Base-by-base conservation (phyloP, 805 yeast species). In the Saccharomycopsis selenospora region DNA sequence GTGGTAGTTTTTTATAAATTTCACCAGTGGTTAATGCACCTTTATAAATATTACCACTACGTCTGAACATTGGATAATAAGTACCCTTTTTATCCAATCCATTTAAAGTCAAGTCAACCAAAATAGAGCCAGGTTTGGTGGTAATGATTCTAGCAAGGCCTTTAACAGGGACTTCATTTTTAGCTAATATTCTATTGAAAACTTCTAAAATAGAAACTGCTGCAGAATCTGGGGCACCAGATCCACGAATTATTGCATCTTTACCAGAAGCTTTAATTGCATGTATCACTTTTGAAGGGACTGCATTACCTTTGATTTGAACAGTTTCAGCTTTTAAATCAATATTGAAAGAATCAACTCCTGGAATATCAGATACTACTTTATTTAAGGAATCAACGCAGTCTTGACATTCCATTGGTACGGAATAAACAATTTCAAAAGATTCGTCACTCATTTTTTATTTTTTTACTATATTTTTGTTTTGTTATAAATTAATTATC, bases 211-310 rank as follows among this genome's bases (percentile, higher is more conserved):
- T 90, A 55, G 93, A 80, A 27, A 90, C 98, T 0, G 96, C 96
- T 0, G 97, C 95, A 17, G 85, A 75, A 62, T 90, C 82, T 14
- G 95, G 82, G 49, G 70, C 73, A 2, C 97, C 97, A 0, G 96
- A 79, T 4, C 98, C 98, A 51, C 98, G 72, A 22, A 91, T 83
- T 55, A 91, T 86, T 3, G 96, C 96, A 60, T 91, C 97, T 55
- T 80, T 77, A 1, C 97, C 96, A 2, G 82, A 79, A 1, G 60
- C 60, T 62, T 84, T 90, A 49, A 91, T 76, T 0, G 85, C 76
- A 45, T 67, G 67, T 33, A 89, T 80, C 33, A 90, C 76, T 11
- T 63, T 65, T 1, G 95, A 85, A 1, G 98, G 98, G 3, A 96
- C 80, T 3, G 76, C 71, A 1, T 74, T 61, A 3, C 96, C 95